A percentile compares a stretch with the other conserved stretches of the same genome.
Evolutionary conservation across 495 filamentous ascomycete genomes (phyloP).

Genomic region (Pyronema domesticum): DNA sequence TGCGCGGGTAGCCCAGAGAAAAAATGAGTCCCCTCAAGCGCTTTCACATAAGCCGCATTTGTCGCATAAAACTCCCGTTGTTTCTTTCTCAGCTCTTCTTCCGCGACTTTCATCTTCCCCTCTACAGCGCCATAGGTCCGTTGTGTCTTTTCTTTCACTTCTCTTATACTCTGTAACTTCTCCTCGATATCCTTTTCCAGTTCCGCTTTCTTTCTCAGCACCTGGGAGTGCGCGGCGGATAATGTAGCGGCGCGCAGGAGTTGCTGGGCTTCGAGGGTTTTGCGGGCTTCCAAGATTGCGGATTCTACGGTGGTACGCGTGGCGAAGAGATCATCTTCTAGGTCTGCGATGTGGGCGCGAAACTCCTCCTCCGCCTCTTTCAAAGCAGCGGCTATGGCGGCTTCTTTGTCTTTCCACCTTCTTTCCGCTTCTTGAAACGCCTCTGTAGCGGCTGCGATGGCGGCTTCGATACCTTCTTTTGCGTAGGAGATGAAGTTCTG

Average conservation of each 20-base stretch:
- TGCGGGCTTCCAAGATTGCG: slow-evolving; percentile 3
- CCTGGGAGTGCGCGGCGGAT: not conserved
- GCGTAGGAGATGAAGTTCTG: slow-evolving; percentile 7
- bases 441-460: not conserved
- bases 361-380: slow-evolving; percentile 3
- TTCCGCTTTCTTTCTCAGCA: slow-evolving; percentile 8
- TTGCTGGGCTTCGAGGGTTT: slow-evolving; percentile 6
- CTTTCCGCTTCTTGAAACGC: not conserved
- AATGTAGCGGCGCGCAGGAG: slow-evolving; percentile 8
- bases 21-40: not conserved
- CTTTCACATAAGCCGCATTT: not conserved
- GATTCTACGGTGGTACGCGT: not conserved
- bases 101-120: slow-evolving; percentile 7
- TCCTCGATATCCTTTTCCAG: slow-evolving; percentile 3
- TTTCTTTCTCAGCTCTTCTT: not conserved
- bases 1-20: not conserved
- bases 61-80: not conserved
- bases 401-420: slow-evolving; percentile 7
- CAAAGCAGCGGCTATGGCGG: slow-evolving; percentile 1
- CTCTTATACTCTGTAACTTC: slow-evolving; percentile 7
- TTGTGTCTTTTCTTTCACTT: slow-evolving; percentile 17
- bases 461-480: slow-evolving; percentile 6
- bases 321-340: not conserved
- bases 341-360: not conserved
- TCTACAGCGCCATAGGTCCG: slow-evolving; percentile 9